These are phyloP conservation scores for Saturnispora sanitii DNA, from an alignment of 805 yeast genomes.

Conservation along the genomic window DNA sequence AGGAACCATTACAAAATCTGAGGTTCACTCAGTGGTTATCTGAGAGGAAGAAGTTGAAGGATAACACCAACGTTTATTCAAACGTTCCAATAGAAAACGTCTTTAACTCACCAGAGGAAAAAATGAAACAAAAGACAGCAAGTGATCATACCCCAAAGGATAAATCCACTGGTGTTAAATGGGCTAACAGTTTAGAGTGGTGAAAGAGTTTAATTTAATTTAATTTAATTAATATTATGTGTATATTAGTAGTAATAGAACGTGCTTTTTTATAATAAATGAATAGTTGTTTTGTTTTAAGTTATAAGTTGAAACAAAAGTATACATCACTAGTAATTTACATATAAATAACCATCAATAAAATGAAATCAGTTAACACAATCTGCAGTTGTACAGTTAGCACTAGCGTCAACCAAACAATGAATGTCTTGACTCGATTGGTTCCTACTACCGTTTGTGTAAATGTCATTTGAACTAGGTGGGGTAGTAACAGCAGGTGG, in stretches of 20 bases:
- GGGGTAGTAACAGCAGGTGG: constrained; percentile 2
- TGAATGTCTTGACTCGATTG: constrained; percentile 26
- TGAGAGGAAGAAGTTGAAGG: constrained; percentile 4
- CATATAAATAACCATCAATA: not conserved
- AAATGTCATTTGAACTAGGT: constrained; percentile 8
- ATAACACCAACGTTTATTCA: not conserved
- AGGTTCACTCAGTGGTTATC: constrained; percentile 7
- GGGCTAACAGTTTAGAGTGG: constrained; percentile 27
- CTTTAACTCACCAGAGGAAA: constrained; percentile 24
- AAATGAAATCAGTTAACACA: constrained; percentile 33
- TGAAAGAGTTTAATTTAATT: constrained; percentile 9
- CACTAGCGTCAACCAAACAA: constrained; percentile 44
- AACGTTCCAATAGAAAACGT: constrained; percentile 18
- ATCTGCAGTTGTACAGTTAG: constrained; percentile 38
- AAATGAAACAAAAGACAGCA: constrained; percentile 15
- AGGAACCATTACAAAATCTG: not conserved
- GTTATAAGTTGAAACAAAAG: not conserved
- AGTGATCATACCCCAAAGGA: not conserved
- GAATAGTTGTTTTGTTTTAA: not conserved
- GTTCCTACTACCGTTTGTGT: constrained; percentile 12
- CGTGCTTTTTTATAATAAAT: not conserved
- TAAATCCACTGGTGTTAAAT: constrained; percentile 19
- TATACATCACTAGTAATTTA: not conserved
- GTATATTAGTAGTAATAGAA: not conserved
- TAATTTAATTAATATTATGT: not conserved